These are phyloP conservation scores for Paraurostyla sp. DNA, from an alignment of 73 alveolate genomes.

Conservation along the genomic window DNA sequence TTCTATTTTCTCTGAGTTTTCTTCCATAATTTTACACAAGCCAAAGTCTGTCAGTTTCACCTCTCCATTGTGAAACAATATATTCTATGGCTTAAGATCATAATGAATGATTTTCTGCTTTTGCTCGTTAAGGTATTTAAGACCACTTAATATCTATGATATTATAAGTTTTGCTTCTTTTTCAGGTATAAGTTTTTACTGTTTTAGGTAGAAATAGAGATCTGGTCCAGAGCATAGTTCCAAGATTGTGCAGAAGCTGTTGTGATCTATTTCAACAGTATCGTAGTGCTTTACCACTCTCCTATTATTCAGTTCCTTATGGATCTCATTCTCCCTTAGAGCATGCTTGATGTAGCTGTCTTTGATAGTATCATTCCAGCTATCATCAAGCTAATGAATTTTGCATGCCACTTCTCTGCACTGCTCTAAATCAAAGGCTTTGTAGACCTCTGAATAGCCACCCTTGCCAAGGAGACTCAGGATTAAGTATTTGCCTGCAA, in stretches of 20 bases:
- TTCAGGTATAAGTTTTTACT: constrained; percentile 90
- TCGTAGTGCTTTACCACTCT: constrained; percentile 96
- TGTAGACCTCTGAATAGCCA: constrained; percentile 98
- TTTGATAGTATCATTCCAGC: constrained; percentile 95
- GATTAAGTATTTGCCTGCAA: constrained; percentile 89
- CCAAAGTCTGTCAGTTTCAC: constrained; percentile 99
- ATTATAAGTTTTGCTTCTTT: constrained; percentile 98
- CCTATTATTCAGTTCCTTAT: constrained; percentile 92
- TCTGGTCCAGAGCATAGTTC: constrained; percentile 99
- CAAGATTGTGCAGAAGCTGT: constrained; percentile 96
- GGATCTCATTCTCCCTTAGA: constrained; percentile 97
- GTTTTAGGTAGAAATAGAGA: constrained; percentile 90
- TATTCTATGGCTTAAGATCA: constrained; percentile 98
- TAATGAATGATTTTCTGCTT: constrained; percentile 95
- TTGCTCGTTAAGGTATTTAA: constrained; percentile 93
- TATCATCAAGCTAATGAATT: constrained; percentile 95
- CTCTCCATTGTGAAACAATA: constrained; percentile 97
- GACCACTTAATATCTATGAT: constrained; percentile 95
- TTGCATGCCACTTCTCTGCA: constrained; percentile 96
- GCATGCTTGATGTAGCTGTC: constrained; percentile 98
- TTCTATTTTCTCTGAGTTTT: constrained; percentile 91
- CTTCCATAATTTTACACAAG: constrained; percentile 93
- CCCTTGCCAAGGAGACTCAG: constrained; percentile 97
- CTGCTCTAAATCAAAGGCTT: constrained; percentile 96
- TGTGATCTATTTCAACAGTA: constrained; percentile 97